Evolutionary conservation across 2,329 filamentous ascomycete species (phyloP), one percentile per base, ranked within the genome.

Genomic region (Aspergillus sp.): DNA sequence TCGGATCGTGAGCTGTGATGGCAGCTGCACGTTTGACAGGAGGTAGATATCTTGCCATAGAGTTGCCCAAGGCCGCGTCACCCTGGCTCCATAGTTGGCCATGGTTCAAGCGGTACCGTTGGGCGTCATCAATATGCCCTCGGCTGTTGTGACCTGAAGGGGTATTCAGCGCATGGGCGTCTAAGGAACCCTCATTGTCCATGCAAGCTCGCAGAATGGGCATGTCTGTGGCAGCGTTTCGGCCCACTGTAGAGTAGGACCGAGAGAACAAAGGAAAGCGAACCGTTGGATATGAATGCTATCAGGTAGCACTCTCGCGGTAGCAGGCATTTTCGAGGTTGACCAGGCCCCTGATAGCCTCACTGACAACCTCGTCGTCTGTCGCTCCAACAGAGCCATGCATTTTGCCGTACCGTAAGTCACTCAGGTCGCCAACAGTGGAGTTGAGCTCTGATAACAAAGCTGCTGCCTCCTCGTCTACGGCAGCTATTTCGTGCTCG

Each of bases 361-460:
- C 89, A 51, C 87, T 83, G 28, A 82, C 82, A 34, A 93, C 77
- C 62, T 87, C 82, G 23, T 82, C 76, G 25, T 64, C 66, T 65
- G 91, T 90, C 41, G 85, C 83, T 11, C 76, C 79, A 23, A 76
- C 73, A 25, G 79, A 74, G 25, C 78, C 79, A 45, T 78, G 76
- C 61, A 95, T 84, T 59, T 88, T 88, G 43, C 93, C 92, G 71
- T 95, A 94, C 50, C 91, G 87, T 59, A 96, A 82, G 76, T 96
- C 91, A 75, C 92, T 96, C 73, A 97, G 80, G 52, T 85, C 87
- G 34, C 89, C 89, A 17, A 95, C 84, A 0, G 84, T 89, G 59
- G 87, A 83, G 66, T 84, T 83, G 55, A 95, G 84, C 11, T 86
- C 84, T 4, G 84, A 80, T 6, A 90, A 76, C 3, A 92, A 78